Evolutionary conservation across 1,284 basidiomycete genomes (phyloP).

Genomic region (Volvariella surrecta): DNA sequence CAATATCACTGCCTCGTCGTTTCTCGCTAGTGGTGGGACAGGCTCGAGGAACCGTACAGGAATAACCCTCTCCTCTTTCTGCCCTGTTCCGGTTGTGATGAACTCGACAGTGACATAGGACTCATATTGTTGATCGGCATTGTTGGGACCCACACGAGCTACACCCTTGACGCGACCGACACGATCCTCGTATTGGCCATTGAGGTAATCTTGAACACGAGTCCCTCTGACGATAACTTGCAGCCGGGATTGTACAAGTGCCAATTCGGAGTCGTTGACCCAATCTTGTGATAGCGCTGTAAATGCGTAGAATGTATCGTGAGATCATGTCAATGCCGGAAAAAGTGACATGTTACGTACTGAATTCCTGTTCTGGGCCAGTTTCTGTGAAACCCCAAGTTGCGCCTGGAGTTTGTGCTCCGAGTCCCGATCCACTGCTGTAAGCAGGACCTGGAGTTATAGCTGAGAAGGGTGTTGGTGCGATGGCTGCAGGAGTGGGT

Average conservation of each 20-base stretch:
- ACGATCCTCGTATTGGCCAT: constrained; percentile 45
- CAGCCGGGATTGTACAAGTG: constrained; percentile 31
- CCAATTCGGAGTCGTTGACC: constrained; percentile 34
- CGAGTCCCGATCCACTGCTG: constrained; percentile 9
- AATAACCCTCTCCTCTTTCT: constrained; percentile 23
- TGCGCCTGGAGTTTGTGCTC: constrained; percentile 34
- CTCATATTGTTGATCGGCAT: constrained; percentile 15
- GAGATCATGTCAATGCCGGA: too few relatives aligned
- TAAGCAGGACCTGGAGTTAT: constrained; percentile 7
- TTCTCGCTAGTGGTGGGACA: constrained; percentile 24
- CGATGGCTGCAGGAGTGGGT: constrained; percentile 19
- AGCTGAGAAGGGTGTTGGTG: too few relatives aligned
- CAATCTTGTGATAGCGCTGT: constrained; percentile 30
- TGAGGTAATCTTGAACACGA: constrained; percentile 35
- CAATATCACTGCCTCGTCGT: constrained; percentile 31
- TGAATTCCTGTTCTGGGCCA: constrained; percentile 9
- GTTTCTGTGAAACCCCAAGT: too few relatives aligned
- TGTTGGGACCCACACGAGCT: constrained; percentile 18
- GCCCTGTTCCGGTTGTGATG: constrained; percentile 22
- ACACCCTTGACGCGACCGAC: constrained; percentile 32
- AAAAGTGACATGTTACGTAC: constrained; percentile 9
- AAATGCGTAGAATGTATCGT: constrained; percentile 4
- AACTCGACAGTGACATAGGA: constrained; percentile 33
- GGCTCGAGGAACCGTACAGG: constrained; percentile 30
- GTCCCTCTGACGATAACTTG: constrained; percentile 45